A percentile compares a stretch with the other conserved stretches of the same genome.
Evolutionary conservation across 495 filamentous ascomycete species (phyloP).

Genomic region (Hypoxylon intermedium): DNA sequence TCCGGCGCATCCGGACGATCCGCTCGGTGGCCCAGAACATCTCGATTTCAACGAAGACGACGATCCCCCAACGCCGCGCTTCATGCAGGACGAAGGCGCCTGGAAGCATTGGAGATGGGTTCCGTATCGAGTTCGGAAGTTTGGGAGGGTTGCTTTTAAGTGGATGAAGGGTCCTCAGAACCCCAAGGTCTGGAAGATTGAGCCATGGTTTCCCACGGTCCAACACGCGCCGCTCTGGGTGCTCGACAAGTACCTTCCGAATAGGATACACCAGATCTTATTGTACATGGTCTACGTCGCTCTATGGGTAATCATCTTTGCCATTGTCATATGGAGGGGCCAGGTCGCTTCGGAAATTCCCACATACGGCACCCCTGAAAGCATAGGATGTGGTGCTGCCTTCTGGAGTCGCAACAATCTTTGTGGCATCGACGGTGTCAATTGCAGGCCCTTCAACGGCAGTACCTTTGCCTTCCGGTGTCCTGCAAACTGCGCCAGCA

Average conservation of each 20-base stretch:
- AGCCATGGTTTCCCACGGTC: constrained; percentile 70
- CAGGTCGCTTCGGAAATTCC: constrained; percentile 69
- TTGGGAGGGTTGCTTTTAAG: constrained; percentile 51
- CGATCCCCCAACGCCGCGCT: constrained; percentile 45
- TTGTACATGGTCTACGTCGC: constrained; percentile 68
- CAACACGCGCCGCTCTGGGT: constrained; percentile 73
- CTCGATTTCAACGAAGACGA: constrained; percentile 38
- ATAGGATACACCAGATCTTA: constrained; percentile 62
- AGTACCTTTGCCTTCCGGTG: constrained; percentile 77
- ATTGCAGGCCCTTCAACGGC: constrained; percentile 80
- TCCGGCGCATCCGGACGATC: constrained; percentile 35
- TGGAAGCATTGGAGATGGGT: constrained; percentile 54
- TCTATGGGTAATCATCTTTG: constrained; percentile 76
- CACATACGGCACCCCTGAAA: constrained; percentile 69
- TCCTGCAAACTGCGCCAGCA: constrained; percentile 73
- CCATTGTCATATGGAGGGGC: constrained; percentile 68
- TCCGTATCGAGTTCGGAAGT: constrained; percentile 54
- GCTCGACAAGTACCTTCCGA: constrained; percentile 69
- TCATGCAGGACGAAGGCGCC: constrained; percentile 47
- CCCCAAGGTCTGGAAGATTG: constrained; percentile 68
- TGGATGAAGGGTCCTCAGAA: constrained; percentile 79
- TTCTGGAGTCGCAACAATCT: constrained; percentile 72
- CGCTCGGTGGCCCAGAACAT: constrained; percentile 18
- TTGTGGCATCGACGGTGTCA: constrained; percentile 80
- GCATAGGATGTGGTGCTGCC: constrained; percentile 71